These are phyloP conservation scores for Prunus yedoensis DNA, from an alignment of 331 rosid species.

Conservation along the genomic window DNA sequence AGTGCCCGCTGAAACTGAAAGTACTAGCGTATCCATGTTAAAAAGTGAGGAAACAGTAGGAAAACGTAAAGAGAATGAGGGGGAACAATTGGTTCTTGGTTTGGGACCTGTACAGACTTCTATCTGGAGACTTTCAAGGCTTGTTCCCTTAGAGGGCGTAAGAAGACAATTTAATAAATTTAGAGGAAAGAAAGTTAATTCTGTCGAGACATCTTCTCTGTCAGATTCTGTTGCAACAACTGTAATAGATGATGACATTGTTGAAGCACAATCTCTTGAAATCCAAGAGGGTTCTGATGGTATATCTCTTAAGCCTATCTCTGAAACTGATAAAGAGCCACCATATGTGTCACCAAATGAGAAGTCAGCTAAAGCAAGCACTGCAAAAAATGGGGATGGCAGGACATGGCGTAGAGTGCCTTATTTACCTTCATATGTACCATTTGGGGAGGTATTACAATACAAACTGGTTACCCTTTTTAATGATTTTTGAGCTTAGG, in stretches of 20 bases:
- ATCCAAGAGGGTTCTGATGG: conserved; percentile 92
- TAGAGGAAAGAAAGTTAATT: conserved; percentile 43
- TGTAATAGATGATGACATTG: conserved; percentile 66
- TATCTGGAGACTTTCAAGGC: conserved; percentile 90
- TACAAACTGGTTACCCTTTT: conserved; percentile 3
- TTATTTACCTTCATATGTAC: conserved; percentile 92
- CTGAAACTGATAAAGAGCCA: conserved; percentile 48
- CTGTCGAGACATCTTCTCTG: conserved; percentile 41
- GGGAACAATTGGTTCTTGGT: conserved; percentile 86
- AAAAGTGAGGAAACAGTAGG: conserved; percentile 51
- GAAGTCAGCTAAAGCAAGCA: conserved; percentile 45
- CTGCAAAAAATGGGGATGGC: conserved; percentile 42
- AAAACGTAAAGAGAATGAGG: conserved; percentile 55
- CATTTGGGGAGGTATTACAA: conserved; percentile 82
- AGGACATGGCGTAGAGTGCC: conserved; percentile 79
- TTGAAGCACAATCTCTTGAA: conserved; percentile 85
- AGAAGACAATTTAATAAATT: conserved; percentile 56
- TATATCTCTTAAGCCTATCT: conserved; percentile 85
- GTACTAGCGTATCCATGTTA: conserved; percentile 32
- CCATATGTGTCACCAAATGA: conserved; percentile 44
- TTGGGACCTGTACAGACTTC: conserved; percentile 92
- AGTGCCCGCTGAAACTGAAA: conserved; percentile 43
- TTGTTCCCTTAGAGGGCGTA: conserved; percentile 85
- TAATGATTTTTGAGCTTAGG: background rate
- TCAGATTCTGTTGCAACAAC: conserved; percentile 51